Base-by-base conservation (phyloP, 148 eudicot genomes). In the Chenopodium berlandieri region DNA sequence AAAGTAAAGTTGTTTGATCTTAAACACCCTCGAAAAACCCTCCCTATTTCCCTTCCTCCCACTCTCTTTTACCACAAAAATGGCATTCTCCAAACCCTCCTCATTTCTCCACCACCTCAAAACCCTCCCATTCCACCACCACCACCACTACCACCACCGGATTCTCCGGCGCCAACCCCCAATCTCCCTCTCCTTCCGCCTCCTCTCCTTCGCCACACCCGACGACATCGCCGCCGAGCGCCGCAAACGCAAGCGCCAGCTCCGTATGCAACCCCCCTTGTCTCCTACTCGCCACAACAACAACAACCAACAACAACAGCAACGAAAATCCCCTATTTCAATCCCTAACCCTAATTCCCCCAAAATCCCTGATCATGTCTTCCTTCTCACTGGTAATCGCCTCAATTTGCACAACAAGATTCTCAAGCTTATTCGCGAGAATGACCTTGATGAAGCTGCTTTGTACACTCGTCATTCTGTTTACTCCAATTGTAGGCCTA, bases 381-480 rank as follows among this genome's bases (percentile, higher is more conserved):
- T 92, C 25, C 86, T 81, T 2, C 89, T 95, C 56, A 81, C 92
- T 78, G 96, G 94, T 7, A 90, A 86, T 71, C 95, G 98, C 83
- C 98, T 95, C 78, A 84, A 75, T 23, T 88, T 92, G 76, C 98
- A 95, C 83, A 93, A 95, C 86, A 78, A 79, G 14, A 95, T 95
- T 60, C 89, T 95, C 27, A 91, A 89, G 73, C 90, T 95, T 16
- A 90, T 95, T 72, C 93, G 96, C 12, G 87, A 88, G 64, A 95
- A 95, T 67, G 98, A 95, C 23, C 91, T 95, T 17, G 96, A 95
- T 6, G 98, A 95, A 78, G 98, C 98, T 3, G 96, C 97, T 4
- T 79, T 95, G 58, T 84, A 90, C 66, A 95, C 97, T 2, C 89
- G 98, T 46, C 98, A 93, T 77, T 95, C 98, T 7, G 86, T 95